Evolutionary conservation across 2,329 filamentous ascomycete species (phyloP).

Genomic region (Colletotrichum trifolii): DNA sequence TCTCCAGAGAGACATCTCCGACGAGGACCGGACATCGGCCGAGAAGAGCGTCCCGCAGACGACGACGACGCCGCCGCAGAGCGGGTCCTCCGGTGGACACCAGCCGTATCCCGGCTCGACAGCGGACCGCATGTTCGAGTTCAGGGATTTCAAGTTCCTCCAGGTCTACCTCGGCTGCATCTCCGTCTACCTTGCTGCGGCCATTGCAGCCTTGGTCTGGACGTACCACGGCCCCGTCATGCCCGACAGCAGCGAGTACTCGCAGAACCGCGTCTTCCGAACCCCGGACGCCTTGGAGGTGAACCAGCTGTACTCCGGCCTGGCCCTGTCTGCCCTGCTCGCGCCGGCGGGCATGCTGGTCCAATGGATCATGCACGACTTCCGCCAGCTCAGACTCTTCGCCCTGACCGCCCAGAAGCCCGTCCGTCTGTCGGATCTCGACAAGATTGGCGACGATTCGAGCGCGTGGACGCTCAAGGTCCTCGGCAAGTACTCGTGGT

Average conservation of each 20-base stretch:
- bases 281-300: slow-evolving; percentile 17
- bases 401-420: slow-evolving; percentile 21
- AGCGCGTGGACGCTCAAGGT: slow-evolving; percentile 15
- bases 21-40: slow-evolving; percentile 18
- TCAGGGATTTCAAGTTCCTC: slow-evolving; percentile 16
- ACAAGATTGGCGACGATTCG: slow-evolving; percentile 24
- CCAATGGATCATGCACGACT: slow-evolving; percentile 29
- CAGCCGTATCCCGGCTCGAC: slow-evolving; percentile 7
- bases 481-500: slow-evolving; percentile 17
- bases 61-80: not conserved
- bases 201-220: slow-evolving; percentile 16
- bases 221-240: slow-evolving; percentile 17
- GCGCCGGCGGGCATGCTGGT: slow-evolving; percentile 28
- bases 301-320: slow-evolving; percentile 26
- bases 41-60: slow-evolving; percentile 1
- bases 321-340: slow-evolving; percentile 18
- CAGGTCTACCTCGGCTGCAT: slow-evolving; percentile 22
- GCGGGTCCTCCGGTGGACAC: not conserved
- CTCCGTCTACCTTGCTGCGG: slow-evolving; percentile 7
- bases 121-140: slow-evolving; percentile 24
- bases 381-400: slow-evolving; percentile 22
- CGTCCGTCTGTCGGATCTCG: slow-evolving; percentile 11
- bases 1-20: slow-evolving; percentile 6
- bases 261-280: slow-evolving; percentile 18
- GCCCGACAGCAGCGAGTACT: not conserved